phyloP scores from a whole-genome alignment of 73 alveolate genomes.

The Paramecium pentaurelia region DNA sequence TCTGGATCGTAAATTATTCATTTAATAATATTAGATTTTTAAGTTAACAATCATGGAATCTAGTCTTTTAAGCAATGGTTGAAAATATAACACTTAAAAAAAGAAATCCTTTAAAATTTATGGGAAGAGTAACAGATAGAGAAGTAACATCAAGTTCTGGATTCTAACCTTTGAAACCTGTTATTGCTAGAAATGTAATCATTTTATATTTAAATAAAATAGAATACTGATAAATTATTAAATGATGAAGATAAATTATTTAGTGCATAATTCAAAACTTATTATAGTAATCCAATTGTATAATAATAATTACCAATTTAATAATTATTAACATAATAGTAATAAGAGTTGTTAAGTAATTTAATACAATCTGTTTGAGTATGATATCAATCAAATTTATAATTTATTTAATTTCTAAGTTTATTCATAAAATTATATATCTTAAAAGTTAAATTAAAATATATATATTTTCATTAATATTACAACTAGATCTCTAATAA shows the following conservation, averaged over 20 bases:
- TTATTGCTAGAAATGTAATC: neutral
- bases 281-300: neutral
- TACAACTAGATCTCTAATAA: too few species aligned
- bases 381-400: neutral
- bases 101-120: neutral
- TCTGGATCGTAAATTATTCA: neutral
- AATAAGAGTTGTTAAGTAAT: neutral
- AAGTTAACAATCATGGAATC: neutral
- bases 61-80: neutral
- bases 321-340: neutral
- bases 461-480: too few species aligned
- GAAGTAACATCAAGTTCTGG: conserved; percentile 31
- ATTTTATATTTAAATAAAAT: neutral
- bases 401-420: neutral
- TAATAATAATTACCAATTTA: neutral
- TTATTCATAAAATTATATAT: neutral
- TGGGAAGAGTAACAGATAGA: neutral
- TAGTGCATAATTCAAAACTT: neutral
- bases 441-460: neutral
- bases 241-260: neutral
- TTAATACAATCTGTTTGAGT: neutral
- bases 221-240: neutral
- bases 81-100: neutral
- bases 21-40: neutral
- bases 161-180: conserved; percentile 1